Evolutionary conservation across 345 rosid genomes (phyloP).

Genomic region (Erysimum cheiranthoides): DNA sequence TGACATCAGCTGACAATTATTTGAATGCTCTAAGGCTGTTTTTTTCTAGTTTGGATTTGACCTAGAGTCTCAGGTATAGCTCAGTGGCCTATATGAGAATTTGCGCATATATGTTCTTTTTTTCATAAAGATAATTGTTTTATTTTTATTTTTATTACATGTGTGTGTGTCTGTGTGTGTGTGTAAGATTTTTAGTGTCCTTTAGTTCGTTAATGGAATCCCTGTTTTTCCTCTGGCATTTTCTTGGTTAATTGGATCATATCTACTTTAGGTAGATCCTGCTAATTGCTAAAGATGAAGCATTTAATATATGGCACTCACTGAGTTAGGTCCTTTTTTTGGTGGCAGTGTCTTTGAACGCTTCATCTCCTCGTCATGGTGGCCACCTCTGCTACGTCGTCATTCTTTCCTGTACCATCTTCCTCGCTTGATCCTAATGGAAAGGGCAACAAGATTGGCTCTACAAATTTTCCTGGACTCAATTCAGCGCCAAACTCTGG

Average conservation of each 20-base stretch:
- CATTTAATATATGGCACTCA: background rate
- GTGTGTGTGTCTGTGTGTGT: background rate
- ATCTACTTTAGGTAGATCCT: background rate
- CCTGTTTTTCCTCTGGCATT: background rate
- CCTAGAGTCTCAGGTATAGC: background rate
- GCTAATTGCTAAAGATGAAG: background rate
- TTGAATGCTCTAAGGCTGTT: background rate
- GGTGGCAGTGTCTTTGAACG: slow-evolving; percentile 34
- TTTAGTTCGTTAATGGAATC: background rate
- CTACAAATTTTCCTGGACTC: slow-evolving; percentile 57
- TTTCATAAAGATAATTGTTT: background rate
- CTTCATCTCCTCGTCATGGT: slow-evolving; percentile 58
- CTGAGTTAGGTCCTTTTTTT: background rate
- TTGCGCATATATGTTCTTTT: background rate
- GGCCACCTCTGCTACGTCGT: slow-evolving; percentile 74
- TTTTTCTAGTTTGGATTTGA: background rate
- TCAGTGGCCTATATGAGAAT: slow-evolving; percentile 7
- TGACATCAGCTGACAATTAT: background rate
- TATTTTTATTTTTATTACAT: background rate
- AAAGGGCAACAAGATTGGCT: slow-evolving; percentile 58
- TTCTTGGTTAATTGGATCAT: background rate
- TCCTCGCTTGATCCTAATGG: slow-evolving; percentile 57
- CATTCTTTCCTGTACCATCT: slow-evolving; percentile 69
- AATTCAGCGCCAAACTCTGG: slow-evolving; percentile 55
- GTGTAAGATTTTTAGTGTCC: background rate